Evolutionary conservation across 1,284 basidiomycete genomes (phyloP).

Genomic region (Pyrrhoderma noxium): DNA sequence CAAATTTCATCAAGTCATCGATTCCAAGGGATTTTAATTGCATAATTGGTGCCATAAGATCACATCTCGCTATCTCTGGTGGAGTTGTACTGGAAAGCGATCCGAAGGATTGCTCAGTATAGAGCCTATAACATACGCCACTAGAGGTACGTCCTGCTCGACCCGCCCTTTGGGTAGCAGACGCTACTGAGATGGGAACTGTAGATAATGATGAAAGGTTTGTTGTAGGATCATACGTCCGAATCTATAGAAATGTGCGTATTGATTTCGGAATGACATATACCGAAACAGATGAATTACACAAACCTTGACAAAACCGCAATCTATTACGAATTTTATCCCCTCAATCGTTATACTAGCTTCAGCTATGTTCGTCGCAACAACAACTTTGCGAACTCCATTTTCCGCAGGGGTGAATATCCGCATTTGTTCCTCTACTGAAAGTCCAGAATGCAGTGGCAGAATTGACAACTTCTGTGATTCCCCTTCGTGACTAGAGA

Average conservation of each 20-base stretch:
- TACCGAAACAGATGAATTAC: constrained; percentile 18
- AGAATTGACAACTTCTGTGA: constrained; percentile 58
- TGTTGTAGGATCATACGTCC: constrained; percentile 77
- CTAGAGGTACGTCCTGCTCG: constrained; percentile 86
- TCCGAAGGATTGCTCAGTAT: constrained; percentile 57
- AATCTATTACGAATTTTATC: constrained; percentile 92
- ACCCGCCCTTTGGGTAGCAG: constrained; percentile 84
- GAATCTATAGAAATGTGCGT: constrained; percentile 57
- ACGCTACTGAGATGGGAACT: constrained; percentile 75
- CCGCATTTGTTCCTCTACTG: constrained; percentile 77
- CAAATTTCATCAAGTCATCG: constrained; percentile 93
- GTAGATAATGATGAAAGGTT: constrained; percentile 76
- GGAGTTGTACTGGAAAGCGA: constrained; percentile 61
- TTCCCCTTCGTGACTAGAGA: constrained; percentile 54
- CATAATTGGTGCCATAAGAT: constrained; percentile 82
- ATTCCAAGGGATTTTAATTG: constrained; percentile 93
- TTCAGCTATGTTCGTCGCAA: constrained; percentile 97
- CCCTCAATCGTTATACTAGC: constrained; percentile 96
- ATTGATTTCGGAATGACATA: constrained; percentile 7
- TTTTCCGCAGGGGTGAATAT: constrained; percentile 75
- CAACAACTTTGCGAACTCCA: constrained; percentile 82
- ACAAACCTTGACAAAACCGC: constrained; percentile 93
- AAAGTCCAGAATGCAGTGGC: constrained; percentile 84
- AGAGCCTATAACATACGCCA: constrained; percentile 92
- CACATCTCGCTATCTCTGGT: constrained; percentile 86